Evolutionary conservation across 441 rosid species (phyloP).

Genomic region (Pelargonium fulgidum): DNA sequence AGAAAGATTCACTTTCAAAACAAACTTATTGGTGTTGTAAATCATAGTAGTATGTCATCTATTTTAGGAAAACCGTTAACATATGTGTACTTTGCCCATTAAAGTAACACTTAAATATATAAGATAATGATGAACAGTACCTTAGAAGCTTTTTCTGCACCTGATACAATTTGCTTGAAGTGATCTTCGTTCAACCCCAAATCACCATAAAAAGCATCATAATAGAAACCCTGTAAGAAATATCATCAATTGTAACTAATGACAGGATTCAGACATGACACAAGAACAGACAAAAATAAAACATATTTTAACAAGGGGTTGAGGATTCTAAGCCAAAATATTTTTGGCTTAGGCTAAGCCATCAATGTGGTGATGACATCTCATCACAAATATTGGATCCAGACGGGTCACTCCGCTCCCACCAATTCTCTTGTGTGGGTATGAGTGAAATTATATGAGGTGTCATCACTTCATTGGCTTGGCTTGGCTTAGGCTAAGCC

Average conservation of each 20-base stretch:
- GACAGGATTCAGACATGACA: neutral
- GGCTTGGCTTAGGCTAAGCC: too few species aligned
- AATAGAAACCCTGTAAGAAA: slow-evolving; percentile 78
- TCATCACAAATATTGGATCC: too few species aligned
- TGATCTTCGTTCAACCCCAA: slow-evolving; percentile 80
- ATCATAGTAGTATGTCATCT: neutral
- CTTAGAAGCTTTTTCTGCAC: slow-evolving; percentile 65
- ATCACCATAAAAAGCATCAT: slow-evolving; percentile 89
- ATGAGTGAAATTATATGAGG: too few species aligned
- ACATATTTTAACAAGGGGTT: neutral
- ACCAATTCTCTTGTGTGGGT: too few species aligned
- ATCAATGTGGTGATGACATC: too few species aligned
- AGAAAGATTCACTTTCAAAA: too few species aligned
- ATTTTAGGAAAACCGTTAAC: neutral
- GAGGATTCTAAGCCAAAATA: too few species aligned
- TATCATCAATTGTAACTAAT: slow-evolving; percentile 12
- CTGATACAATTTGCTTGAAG: slow-evolving; percentile 63
- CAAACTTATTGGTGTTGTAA: too few species aligned
- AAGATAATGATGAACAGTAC: slow-evolving; percentile 34
- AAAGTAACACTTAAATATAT: neutral
- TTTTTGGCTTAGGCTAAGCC: too few species aligned
- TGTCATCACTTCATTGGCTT: too few species aligned
- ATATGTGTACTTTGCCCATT: neutral
- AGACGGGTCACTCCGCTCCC: too few species aligned
- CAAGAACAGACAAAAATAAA: neutral